Evolutionary conservation across 257 asterid species (phyloP), one percentile per base, ranked within the genome.

Genomic region (Craterostigma plantagineum): DNA sequence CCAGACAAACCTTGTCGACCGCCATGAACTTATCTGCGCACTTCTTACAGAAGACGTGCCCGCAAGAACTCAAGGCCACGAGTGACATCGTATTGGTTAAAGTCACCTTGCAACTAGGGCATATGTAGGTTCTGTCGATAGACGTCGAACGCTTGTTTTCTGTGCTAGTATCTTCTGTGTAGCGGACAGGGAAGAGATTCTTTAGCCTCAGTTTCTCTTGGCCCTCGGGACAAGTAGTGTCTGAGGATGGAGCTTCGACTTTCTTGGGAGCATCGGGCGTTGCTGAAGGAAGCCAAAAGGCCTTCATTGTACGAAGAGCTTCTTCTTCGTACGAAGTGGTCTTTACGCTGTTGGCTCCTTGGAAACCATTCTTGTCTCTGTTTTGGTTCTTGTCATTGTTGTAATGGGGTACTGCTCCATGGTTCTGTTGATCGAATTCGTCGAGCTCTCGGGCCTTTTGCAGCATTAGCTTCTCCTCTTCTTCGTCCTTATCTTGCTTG

Each of bases 231-330:
- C 94, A 86, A 15, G 56, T 36, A 0, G 94, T 86, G 50, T 64
- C 70, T 8, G 76, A 58, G 14, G 82, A 68, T 10, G 97, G 94
- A 23, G 91, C 67, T 0, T 71, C 84, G 9, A 81, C 81, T 53
- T 81, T 86, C 43, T 63, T 77, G 10, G 91, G 73, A 39, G 94
- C 94, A 7, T 68, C 94, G 0, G 97, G 93, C 34, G 97, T 86
- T 30, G 97, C 94, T 36, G 94, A 78, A 37, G 97, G 97, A 12
- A 86, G 63, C 97, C 94, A 86, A 60, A 86, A 81, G 0, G 97
- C 97, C 59, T 86, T 86, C 97, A 86, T 86, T 45, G 92, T 81
- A 10, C 94, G 91, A 8, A 81, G 71, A 0, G 97, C 94, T 66
- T 86, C 97, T 63, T 75, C 97, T 62, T 86, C 94, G 14, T 66